A percentile compares a stretch with the other conserved stretches of the same genome.
phyloP scores from a whole-genome alignment of 805 yeast genomes.

The Maudiozyma saulgeensis region DNA sequence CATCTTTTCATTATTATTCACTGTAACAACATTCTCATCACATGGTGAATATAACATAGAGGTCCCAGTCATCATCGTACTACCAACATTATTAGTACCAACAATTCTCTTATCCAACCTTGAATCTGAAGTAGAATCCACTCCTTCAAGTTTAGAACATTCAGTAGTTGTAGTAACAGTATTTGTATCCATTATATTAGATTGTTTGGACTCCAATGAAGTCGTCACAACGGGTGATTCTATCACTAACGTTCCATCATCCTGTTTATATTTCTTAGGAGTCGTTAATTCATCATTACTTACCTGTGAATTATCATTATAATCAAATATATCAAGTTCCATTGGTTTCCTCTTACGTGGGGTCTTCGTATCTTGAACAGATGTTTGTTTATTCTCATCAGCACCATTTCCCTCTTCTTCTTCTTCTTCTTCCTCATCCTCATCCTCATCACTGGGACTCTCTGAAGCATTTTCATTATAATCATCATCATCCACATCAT shows the following conservation, averaged over 20 bases:
- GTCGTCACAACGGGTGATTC: slow-evolving; percentile 6
- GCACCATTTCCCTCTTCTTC: slow-evolving; percentile 8
- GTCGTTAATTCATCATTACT: slow-evolving; percentile 10
- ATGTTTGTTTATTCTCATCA: slow-evolving; percentile 8
- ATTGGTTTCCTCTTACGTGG: slow-evolving; percentile 22
- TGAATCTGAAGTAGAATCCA: background rate
- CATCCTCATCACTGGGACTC: slow-evolving; percentile 9
- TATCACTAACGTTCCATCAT: slow-evolving; percentile 1
- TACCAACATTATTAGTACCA: background rate
- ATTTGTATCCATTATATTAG: background rate
- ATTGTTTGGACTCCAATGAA: background rate
- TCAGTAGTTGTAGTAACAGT: background rate
- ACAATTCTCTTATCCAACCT: background rate
- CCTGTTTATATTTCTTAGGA: slow-evolving; percentile 19
- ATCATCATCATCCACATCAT: slow-evolving; percentile 9
- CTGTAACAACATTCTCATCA: background rate
- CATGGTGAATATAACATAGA: background rate
- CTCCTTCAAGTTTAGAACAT: no score
- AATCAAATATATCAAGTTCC: slow-evolving; percentile 24
- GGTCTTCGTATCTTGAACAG: slow-evolving; percentile 11
- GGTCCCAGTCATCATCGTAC: background rate
- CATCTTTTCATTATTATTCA: slow-evolving; percentile 7
- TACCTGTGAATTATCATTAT: slow-evolving; percentile 8
- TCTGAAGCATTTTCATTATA: slow-evolving; percentile 7
- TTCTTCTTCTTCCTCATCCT: slow-evolving; percentile 8